Conservation (phyloP, 352 stramenopile genomes). For the Phytophthora constricta region DNA sequence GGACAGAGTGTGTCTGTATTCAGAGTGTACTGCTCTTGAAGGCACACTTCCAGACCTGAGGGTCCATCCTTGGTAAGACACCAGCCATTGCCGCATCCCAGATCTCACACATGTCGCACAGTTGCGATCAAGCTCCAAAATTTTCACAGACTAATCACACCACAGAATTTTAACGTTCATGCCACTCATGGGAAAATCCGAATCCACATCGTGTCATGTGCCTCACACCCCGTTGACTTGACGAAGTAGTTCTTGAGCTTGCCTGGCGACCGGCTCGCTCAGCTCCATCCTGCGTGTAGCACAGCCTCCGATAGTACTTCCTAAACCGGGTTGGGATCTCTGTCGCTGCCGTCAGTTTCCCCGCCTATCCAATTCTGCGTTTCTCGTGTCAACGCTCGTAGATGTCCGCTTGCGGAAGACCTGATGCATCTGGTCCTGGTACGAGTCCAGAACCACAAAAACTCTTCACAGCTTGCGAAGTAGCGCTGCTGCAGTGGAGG, state of each 20-base stretch:
- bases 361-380: background rate
- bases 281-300: conserved; percentile 10
- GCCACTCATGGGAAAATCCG: no score
- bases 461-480: background rate
- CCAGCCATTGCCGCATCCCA: no score
- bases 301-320: background rate
- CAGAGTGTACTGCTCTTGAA: no score
- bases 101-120: no score
- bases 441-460: background rate
- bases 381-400: background rate
- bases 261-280: background rate
- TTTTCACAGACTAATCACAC: no score
- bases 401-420: background rate
- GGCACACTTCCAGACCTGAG: no score
- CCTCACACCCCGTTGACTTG: conserved; percentile 4
- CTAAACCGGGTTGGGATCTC: background rate
- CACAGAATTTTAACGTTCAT: no score
- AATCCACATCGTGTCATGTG: no score
- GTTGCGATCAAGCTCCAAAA: no score
- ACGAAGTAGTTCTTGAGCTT: conserved; percentile 10
- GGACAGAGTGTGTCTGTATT: no score
- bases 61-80: no score
- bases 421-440: background rate
- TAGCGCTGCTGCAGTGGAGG: background rate
- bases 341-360: background rate